Evolutionary conservation across 352 stramenopile species (phyloP), one percentile per base, ranked within the genome.

Genomic region (Globisporangium acanthophoron): DNA sequence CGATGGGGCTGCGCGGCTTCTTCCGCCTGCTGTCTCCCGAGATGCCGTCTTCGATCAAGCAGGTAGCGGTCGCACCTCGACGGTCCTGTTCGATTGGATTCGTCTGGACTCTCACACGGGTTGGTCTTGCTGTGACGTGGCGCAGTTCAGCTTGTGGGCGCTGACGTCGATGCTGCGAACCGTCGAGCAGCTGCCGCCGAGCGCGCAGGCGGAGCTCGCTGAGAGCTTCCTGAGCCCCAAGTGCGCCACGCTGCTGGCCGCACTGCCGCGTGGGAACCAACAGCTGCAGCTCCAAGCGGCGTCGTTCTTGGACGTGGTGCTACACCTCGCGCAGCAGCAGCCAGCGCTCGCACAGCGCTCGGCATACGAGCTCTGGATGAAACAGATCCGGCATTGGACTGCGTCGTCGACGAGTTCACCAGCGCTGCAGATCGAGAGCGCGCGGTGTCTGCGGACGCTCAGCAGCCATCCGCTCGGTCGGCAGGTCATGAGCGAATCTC

Each of bases 281-380:
- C 29, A 33, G 20, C 62, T 88, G n/a, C 78, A 89, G 37, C 33
- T 73, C 8, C 65, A 69, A n/a, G 76, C 79, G 27, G 76, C 78
- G 20, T 48, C 52, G 40, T 57, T 90, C 31, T 21, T 88, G 24
- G 64, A 83, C 18, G 59, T 56, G n/a, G 27, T 88, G 39, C 65
- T 88, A 7, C 69, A 85, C 54, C 24, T 84, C 9, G 70, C 70
- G 33, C 62, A 74, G 13, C 67, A 76, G 27, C 70, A 74, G 16
- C 63, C 70, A 0, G 61, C 70, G 0, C 39, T 68, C 6, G 70
- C 74, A 24, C 54, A 70, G 35, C 66, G 49, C 37, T 67, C 77
- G 5, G 73, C 75, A 3, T 87, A 88, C 52, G 72, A 84, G 47
- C 59, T 74, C 11, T 92, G 79, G 79, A 78, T 90, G 72, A 67